Evolutionary conservation across 495 filamentous ascomycete species (phyloP).

Genomic region (Trichoderma gamsii): DNA sequence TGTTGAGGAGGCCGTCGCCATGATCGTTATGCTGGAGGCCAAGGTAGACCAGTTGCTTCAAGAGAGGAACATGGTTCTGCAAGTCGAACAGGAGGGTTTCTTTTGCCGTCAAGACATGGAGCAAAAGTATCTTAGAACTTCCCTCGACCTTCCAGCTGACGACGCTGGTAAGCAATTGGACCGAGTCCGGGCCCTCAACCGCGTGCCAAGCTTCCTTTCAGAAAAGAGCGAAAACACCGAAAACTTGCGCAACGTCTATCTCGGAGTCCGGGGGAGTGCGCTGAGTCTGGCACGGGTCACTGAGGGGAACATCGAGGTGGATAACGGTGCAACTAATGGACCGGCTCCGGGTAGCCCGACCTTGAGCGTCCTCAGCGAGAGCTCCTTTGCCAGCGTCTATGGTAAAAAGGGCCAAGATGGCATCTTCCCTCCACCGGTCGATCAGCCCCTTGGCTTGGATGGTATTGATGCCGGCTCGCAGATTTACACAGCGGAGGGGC

Average conservation of each 20-base stretch:
- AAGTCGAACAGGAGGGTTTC: constrained; percentile 30
- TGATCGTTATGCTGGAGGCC: constrained; percentile 71
- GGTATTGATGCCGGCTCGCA: constrained; percentile 21
- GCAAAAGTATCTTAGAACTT: constrained; percentile 6
- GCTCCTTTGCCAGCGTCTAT: constrained; percentile 66
- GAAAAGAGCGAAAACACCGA: constrained; percentile 57
- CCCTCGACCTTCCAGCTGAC: constrained; percentile 23
- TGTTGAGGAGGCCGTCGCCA: constrained; percentile 70
- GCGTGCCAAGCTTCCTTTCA: constrained; percentile 63
- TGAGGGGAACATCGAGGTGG: constrained; percentile 32
- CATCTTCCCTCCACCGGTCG: constrained; percentile 22
- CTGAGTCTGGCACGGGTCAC: constrained; percentile 34
- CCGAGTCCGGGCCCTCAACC: constrained; percentile 31
- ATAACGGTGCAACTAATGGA: constrained; percentile 24
- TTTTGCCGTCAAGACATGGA: constrained; percentile 25
- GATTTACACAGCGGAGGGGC: not conserved
- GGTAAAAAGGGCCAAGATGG: constrained; percentile 37
- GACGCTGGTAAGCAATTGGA: constrained; percentile 18
- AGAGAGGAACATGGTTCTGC: constrained; percentile 38
- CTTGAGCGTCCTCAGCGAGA: constrained; percentile 72
- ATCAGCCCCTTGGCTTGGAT: constrained; percentile 26
- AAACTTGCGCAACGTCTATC: constrained; percentile 59
- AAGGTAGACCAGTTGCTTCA: constrained; percentile 51
- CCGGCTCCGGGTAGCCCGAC: constrained; percentile 51
- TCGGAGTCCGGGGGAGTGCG: constrained; percentile 41